Evolutionary conservation across 2,329 filamentous ascomycete genomes (phyloP).

Genomic region (Fusarium pseudonygamai): DNA sequence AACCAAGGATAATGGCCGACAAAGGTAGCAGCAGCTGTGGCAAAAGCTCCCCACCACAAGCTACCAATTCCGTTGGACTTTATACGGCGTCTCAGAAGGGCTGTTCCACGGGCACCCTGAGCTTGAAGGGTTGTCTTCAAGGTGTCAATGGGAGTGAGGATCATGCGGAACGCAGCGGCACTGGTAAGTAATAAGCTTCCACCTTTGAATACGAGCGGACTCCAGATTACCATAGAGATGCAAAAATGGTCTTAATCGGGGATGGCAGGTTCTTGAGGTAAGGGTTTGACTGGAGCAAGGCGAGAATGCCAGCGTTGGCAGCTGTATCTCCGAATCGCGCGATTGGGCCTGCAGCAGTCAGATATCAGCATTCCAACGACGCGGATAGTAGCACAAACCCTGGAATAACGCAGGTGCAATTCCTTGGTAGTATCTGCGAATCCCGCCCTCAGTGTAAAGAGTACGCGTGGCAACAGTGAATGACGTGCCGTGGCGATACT

Average conservation of each 20-base stretch:
- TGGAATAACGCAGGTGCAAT: slow-evolving; percentile 57
- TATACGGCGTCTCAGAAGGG: slow-evolving; percentile 54
- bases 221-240: slow-evolving; percentile 52
- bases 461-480: slow-evolving; percentile 53
- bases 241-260: slow-evolving; percentile 57
- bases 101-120: slow-evolving; percentile 55
- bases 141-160: slow-evolving; percentile 59
- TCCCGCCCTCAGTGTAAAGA: slow-evolving; percentile 54
- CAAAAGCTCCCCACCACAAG: slow-evolving; percentile 60
- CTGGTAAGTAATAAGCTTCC: slow-evolving; percentile 33
- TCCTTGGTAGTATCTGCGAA: slow-evolving; percentile 57
- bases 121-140: slow-evolving; percentile 61
- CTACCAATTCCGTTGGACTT: slow-evolving; percentile 56
- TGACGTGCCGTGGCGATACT: slow-evolving; percentile 57
- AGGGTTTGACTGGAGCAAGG: slow-evolving; percentile 57
- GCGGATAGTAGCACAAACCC: slow-evolving; percentile 38
- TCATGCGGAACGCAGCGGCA: slow-evolving; percentile 58
- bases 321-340: slow-evolving; percentile 60
- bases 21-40: slow-evolving; percentile 59
- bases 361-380: fast-evolving
- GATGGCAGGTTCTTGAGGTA: slow-evolving; percentile 55
- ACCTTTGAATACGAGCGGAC: fast-evolving
- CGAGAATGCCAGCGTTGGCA: slow-evolving; percentile 60
- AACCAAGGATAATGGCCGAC: slow-evolving; percentile 62
- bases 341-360: slow-evolving; percentile 49